Evolutionary conservation across 345 rosid species (phyloP), one percentile per base, ranked within the genome.

Genomic region (Excoecaria cochinchinensis): DNA sequence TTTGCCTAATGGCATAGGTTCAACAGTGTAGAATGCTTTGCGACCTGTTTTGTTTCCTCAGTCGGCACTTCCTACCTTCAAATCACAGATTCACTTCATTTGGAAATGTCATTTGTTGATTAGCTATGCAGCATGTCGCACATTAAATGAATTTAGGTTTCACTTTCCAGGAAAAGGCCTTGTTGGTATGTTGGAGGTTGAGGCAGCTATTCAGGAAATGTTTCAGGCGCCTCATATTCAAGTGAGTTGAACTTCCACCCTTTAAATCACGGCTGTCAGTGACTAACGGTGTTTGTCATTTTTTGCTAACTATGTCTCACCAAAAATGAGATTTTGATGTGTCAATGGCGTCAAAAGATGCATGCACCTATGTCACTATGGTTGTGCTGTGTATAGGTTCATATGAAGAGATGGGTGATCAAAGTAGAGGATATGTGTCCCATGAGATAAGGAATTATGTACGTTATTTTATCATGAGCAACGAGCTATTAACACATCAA

Each of bases 141-240:
- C 42, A 40, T 70, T 67, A 22, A 80, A 69, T 71, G 65, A 66
- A 53, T 78, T 21, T 71, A 39, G 39, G 1, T 65, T 31, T 73
- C 51, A 25, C 65, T 75, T 83, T 65, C 66, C 89, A 84, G 97
- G 85, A 71, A 89, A 86, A 75, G 76, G 71, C 74, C 82, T 91
- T 55, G 94, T 90, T 84, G 83, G 87, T 36, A 92, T 93, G 92
- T 79, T 84, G 62, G 97, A 90, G 69, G 91, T 92, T 78, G 97
- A 95, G 79, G 87, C 94, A 53, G 98, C 99, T 25, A 93, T 91
- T 69, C 92, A 95, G 79, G 99, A 92, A 76, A 92, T 95, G 98
- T 92, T 95, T 79, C 99, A 93, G 78, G 95, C 98, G 66, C 99
- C 99, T 81, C 98, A 95, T 85, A 87, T 95, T 79, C 97, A 90